A percentile compares a stretch with the other conserved stretches of the same genome.
Evolutionary conservation across 2,329 filamentous ascomycete species (phyloP).

Genomic region (Penicillium thymicola): DNA sequence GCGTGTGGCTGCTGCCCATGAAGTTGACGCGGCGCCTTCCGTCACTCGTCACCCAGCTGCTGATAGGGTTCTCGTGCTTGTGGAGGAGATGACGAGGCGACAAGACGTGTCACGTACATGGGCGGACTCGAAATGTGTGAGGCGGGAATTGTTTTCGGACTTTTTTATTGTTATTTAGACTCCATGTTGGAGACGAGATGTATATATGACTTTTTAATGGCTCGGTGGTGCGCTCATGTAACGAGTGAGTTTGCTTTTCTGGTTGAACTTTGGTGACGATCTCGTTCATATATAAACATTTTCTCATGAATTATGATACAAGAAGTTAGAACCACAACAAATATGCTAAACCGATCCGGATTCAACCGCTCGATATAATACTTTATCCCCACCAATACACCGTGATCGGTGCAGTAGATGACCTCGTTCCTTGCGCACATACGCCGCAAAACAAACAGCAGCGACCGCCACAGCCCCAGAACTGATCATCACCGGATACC

Average conservation of each 20-base stretch:
- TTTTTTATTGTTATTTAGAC: slow-evolving; percentile 33
- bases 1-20: slow-evolving; percentile 25
- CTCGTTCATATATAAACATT: neutral
- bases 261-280: neutral
- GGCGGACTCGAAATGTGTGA: slow-evolving; percentile 36
- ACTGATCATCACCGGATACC: slow-evolving; percentile 60
- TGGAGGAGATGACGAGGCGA: slow-evolving; percentile 35
- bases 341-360: neutral
- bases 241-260: neutral
- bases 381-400: slow-evolving; percentile 21
- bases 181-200: neutral
- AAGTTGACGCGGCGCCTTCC: slow-evolving; percentile 3
- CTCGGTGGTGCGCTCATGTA: neutral
- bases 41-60: slow-evolving; percentile 31
- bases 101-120: slow-evolving; percentile 35
- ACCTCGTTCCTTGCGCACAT: slow-evolving; percentile 57
- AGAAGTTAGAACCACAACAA: neutral
- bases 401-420: slow-evolving; percentile 54
- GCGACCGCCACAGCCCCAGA: slow-evolving; percentile 37
- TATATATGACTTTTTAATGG: slow-evolving; percentile 1
- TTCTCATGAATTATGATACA: neutral
- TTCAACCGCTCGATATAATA: neutral
- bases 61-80: slow-evolving; percentile 28
- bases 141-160: slow-evolving; percentile 34
- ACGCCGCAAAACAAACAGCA: slow-evolving; percentile 49